Evolutionary conservation across 257 asterid species (phyloP).

Genomic region (Echites panduratus): DNA sequence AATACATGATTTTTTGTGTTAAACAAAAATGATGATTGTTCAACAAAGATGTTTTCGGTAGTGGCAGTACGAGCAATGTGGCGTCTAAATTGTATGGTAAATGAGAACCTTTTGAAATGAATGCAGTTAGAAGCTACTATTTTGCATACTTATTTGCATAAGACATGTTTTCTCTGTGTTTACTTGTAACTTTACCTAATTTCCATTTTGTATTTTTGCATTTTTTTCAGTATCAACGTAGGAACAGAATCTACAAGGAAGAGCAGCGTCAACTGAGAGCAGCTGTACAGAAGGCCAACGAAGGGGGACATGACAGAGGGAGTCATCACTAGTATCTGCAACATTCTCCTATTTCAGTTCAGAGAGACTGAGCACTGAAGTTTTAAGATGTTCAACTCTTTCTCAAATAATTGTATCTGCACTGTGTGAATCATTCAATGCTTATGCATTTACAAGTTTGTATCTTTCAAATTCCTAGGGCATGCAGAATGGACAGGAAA

Average conservation of each 20-base stretch:
- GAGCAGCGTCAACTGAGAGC: conserved; percentile 95
- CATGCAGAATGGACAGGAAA: neutral
- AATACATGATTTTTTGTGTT: neutral
- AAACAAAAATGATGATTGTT: neutral
- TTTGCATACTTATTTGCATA: neutral
- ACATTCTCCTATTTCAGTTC: neutral
- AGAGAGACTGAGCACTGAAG: conserved; percentile 4
- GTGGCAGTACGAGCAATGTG: neutral
- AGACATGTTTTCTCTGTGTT: neutral
- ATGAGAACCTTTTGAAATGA: neutral
- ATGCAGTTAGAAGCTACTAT: neutral
- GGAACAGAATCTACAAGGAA: conserved; percentile 95
- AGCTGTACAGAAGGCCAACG: conserved; percentile 62
- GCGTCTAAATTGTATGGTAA: neutral
- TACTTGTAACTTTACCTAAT: neutral
- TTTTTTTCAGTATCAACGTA: conserved; percentile 67
- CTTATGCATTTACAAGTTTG: neutral
- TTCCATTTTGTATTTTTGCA: neutral
- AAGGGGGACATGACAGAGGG: conserved; percentile 44
- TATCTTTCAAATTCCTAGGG: conserved; percentile 5
- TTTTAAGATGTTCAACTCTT: conserved; percentile 1
- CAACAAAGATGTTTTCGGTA: neutral
- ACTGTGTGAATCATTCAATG: neutral
- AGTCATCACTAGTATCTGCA: conserved; percentile 46
- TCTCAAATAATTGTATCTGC: conserved; percentile 22